These are phyloP conservation scores for Larix sibirica DNA, from an alignment of 83 land plant genomes.

Conservation along the genomic window DNA sequence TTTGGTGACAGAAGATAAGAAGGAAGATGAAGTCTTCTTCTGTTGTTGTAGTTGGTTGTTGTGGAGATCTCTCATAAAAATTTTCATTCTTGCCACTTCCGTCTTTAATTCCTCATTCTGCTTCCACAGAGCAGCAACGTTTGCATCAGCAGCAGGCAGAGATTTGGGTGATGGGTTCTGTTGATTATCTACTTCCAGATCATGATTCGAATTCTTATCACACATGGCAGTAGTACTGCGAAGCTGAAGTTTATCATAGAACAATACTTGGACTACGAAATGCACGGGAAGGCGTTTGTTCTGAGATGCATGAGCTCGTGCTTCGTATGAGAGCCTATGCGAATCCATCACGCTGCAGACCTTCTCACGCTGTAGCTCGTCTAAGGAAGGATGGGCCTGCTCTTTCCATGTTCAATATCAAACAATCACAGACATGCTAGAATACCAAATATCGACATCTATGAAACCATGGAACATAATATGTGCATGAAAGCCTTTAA, in stretches of 20 bases:
- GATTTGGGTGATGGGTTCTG: neutral
- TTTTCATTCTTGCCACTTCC: conserved; percentile 66
- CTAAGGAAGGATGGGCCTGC: conserved; percentile 67
- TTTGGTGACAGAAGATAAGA: conserved; percentile 61
- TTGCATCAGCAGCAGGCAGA: neutral
- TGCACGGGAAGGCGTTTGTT: conserved; percentile 75
- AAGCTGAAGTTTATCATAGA: conserved; percentile 65
- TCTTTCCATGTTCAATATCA: neutral
- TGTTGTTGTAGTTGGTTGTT: conserved; percentile 4
- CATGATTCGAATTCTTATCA: too few relatives aligned
- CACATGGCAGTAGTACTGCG: conserved; percentile 23
- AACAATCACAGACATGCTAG: too few relatives aligned
- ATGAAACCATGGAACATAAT: too few relatives aligned
- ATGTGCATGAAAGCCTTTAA: too few relatives aligned
- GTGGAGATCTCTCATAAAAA: conserved; percentile 38
- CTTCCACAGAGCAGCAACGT: conserved; percentile 5
- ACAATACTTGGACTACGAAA: conserved; percentile 56
- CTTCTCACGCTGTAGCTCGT: conserved; percentile 72
- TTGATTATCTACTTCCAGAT: neutral
- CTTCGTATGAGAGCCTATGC: conserved; percentile 66
- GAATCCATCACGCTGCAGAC: conserved; percentile 73
- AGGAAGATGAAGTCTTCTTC: conserved; percentile 34
- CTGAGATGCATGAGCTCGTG: conserved; percentile 70
- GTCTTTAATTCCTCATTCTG: conserved; percentile 61
- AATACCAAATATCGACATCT: too few relatives aligned